Evolutionary conservation across 2,329 filamentous ascomycete genomes (phyloP).

Genomic region (Cercospora sp.): DNA sequence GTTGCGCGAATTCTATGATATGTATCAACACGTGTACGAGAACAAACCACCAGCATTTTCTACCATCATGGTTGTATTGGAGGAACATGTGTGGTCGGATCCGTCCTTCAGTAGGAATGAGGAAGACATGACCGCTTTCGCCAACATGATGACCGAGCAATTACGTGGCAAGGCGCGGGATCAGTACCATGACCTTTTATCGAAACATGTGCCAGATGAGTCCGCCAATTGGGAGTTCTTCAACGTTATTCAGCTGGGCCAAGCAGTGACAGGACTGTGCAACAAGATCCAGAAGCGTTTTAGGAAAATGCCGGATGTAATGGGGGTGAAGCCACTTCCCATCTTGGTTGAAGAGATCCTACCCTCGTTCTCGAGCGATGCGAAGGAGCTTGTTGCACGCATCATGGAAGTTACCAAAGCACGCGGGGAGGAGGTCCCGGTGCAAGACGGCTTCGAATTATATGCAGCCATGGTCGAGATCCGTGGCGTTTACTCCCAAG

Average conservation of each 20-base stretch:
- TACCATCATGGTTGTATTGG: conserved; percentile 75
- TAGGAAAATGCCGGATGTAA: conserved; percentile 79
- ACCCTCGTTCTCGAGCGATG: conserved; percentile 87
- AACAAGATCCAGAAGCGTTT: conserved; percentile 93
- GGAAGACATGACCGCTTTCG: conserved; percentile 71
- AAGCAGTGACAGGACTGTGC: conserved; percentile 79
- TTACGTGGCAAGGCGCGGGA: conserved; percentile 72
- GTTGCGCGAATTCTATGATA: conserved; percentile 80
- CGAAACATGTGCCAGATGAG: conserved; percentile 75
- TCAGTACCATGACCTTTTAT: conserved; percentile 77
- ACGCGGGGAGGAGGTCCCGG: conserved; percentile 71
- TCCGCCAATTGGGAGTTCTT: conserved; percentile 86
- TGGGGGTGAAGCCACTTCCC: conserved; percentile 69
- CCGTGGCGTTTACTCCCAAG: conserved; percentile 74
- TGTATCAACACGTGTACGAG: conserved; percentile 87
- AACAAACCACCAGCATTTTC: conserved; percentile 80
- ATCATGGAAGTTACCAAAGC: conserved; percentile 74
- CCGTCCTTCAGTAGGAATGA: conserved; percentile 69
- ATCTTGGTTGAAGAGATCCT: conserved; percentile 82
- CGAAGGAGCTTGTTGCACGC: conserved; percentile 76
- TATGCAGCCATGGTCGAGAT: conserved; percentile 88
- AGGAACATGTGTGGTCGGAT: conserved; percentile 79
- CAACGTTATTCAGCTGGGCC: conserved; percentile 85
- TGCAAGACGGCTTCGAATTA: conserved; percentile 91
- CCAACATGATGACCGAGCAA: conserved; percentile 69